A percentile compares a stretch with the other conserved stretches of the same genome.
Evolutionary conservation across 2,329 filamentous ascomycete species (phyloP).

Genomic region (Sporothrix inflata): DNA sequence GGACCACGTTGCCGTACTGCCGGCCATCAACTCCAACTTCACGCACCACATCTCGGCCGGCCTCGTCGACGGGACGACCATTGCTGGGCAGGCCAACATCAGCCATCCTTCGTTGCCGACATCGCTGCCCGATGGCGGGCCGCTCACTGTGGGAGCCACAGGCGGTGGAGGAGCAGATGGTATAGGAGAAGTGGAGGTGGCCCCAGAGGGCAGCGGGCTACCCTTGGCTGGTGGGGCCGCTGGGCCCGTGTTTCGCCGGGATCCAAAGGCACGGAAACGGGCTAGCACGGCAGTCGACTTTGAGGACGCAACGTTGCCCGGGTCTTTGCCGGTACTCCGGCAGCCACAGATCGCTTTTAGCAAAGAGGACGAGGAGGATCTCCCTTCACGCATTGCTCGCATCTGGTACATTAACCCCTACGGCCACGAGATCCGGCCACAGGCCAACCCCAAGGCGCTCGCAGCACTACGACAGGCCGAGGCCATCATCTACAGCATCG

Average conservation of each 20-base stretch:
- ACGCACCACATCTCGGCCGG: slow-evolving; percentile 91
- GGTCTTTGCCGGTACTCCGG: slow-evolving; percentile 77
- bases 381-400: slow-evolving; percentile 75
- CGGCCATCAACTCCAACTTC: slow-evolving; percentile 93
- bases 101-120: slow-evolving; percentile 77
- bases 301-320: slow-evolving; percentile 80
- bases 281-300: slow-evolving; percentile 63
- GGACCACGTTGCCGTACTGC: slow-evolving; percentile 74
- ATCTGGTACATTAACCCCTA: slow-evolving; percentile 99
- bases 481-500: slow-evolving; percentile 86
- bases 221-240: background rate
- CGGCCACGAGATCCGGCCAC: slow-evolving; percentile 89
- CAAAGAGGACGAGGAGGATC: slow-evolving; percentile 74
- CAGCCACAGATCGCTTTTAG: slow-evolving; percentile 81
- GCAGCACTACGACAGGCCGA: slow-evolving; percentile 66
- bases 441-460: slow-evolving; percentile 79
- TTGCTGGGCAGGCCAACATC: slow-evolving; percentile 91
- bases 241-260: background rate
- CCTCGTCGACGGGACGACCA: slow-evolving; percentile 72
- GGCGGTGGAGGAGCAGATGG: background rate
- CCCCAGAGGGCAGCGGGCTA: background rate
- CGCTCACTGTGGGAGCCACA: slow-evolving; percentile 23
- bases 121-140: slow-evolving; percentile 45
- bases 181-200: background rate
- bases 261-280: slow-evolving; percentile 35